Evolutionary conservation across 169 alveolate species (phyloP).

Genomic region (Sarcocystis neurona): DNA sequence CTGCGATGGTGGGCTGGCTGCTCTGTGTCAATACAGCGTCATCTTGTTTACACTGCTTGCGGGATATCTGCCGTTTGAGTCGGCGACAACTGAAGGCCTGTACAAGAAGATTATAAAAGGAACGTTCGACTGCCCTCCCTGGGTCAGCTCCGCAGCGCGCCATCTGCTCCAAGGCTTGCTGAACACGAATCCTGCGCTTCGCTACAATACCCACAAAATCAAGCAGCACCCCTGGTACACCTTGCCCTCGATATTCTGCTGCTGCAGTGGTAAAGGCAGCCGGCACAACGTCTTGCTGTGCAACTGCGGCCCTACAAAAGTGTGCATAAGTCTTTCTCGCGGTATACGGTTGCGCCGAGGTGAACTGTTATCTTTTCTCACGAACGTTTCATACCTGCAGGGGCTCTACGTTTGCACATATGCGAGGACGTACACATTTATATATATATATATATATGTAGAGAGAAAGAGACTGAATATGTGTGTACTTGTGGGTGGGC

Average conservation of each 20-base stretch:
- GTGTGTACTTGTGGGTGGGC: too few relatives aligned
- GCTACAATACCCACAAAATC: constrained; percentile 28
- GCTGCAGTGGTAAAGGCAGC: neutral
- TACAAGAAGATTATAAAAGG: constrained; percentile 81
- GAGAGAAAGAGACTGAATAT: too few relatives aligned
- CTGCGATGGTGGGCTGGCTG: constrained; percentile 64
- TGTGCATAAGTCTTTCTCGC: too few relatives aligned
- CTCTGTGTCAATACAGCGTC: constrained; percentile 79
- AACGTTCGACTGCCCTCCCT: constrained; percentile 73
- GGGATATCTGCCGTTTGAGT: constrained; percentile 93
- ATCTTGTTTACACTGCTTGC: constrained; percentile 88
- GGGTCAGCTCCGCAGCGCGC: constrained; percentile 60
- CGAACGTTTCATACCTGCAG: too few relatives aligned
- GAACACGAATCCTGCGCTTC: constrained; percentile 20
- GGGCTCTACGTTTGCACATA: too few relatives aligned
- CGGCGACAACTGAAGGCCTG: constrained; percentile 77
- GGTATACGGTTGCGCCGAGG: too few relatives aligned
- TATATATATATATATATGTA: too few relatives aligned
- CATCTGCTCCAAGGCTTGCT: constrained; percentile 48
- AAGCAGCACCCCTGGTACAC: constrained; percentile 64
- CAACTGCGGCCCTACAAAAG: too few relatives aligned
- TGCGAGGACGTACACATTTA: too few relatives aligned
- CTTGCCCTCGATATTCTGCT: neutral
- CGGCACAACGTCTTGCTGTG: too few relatives aligned
- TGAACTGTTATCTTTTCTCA: too few relatives aligned